Percentiles rank a stretch among this genome's conserved stretches.
Conservation (phyloP, 2,329 filamentous ascomycete genomes). For the Apiospora pterosperma region DNA sequence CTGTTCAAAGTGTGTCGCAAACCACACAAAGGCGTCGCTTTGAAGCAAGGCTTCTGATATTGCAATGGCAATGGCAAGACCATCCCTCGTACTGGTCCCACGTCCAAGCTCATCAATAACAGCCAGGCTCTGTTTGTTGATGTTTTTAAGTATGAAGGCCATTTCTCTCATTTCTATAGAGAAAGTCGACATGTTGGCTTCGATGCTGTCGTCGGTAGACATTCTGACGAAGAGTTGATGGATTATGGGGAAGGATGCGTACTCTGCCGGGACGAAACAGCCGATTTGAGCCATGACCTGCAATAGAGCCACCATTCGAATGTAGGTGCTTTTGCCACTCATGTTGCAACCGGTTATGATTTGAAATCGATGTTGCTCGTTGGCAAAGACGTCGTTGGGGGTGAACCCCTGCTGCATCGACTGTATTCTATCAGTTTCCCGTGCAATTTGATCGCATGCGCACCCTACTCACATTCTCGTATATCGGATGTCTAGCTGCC, state of each 20-base stretch:
- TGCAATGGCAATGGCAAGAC: conserved; percentile 82
- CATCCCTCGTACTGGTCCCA: conserved; percentile 85
- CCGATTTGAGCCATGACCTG: conserved; percentile 94
- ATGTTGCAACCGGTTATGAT: conserved; percentile 97
- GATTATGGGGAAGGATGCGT: conserved; percentile 76
- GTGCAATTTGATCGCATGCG: background rate
- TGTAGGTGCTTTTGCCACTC: conserved; percentile 97
- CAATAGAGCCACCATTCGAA: conserved; percentile 78
- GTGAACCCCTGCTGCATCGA: conserved; percentile 68
- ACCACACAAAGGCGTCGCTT: conserved; percentile 79
- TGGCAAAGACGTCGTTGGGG: conserved; percentile 87
- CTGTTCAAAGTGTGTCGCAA: conserved; percentile 89
- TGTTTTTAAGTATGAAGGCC: conserved; percentile 84
- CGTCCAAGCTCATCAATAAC: conserved; percentile 92
- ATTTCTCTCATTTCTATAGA: conserved; percentile 95
- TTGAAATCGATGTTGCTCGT: conserved; percentile 77
- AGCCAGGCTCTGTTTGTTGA: conserved; percentile 71
- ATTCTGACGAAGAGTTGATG: conserved; percentile 84
- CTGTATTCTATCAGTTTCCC: conserved; percentile 24
- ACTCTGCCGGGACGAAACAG: conserved; percentile 82
- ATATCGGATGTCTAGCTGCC: conserved; percentile 72
- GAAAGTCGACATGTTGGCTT: conserved; percentile 90
- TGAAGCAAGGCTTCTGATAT: conserved; percentile 86
- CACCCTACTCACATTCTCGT: conserved; percentile 54
- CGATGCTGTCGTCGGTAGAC: conserved; percentile 82